phyloP scores from a whole-genome alignment of 495 filamentous ascomycete genomes.

The Umbilicaria muhlenbergii region DNA sequence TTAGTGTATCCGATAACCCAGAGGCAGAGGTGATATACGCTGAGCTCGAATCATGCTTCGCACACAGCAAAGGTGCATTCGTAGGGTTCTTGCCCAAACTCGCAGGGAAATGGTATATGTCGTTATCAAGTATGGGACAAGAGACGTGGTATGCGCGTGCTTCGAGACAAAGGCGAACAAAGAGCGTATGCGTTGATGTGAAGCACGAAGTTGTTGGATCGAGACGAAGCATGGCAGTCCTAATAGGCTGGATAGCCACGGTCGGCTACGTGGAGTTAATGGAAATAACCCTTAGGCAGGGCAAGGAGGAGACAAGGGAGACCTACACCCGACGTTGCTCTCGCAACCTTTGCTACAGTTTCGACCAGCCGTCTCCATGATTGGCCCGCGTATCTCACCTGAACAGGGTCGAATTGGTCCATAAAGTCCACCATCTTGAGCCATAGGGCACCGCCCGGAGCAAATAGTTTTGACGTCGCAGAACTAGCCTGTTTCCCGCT shows the following conservation, averaged over 20 bases:
- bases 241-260: slow-evolving; percentile 41
- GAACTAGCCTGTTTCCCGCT: slow-evolving; percentile 13
- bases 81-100: slow-evolving; percentile 7
- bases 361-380: slow-evolving; percentile 39
- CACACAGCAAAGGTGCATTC: slow-evolving; percentile 14
- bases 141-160: slow-evolving; percentile 35
- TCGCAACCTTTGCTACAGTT: slow-evolving; percentile 25
- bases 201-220: slow-evolving; percentile 57
- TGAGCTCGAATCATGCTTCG: slow-evolving; percentile 18
- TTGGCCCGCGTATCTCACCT: slow-evolving; percentile 40
- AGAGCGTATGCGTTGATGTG: slow-evolving; percentile 47
- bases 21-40: slow-evolving; percentile 39
- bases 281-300: neutral
- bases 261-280: slow-evolving; percentile 28
- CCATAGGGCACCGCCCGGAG: slow-evolving; percentile 29
- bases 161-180: slow-evolving; percentile 44
- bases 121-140: slow-evolving; percentile 51
- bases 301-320: neutral
- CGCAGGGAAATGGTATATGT: slow-evolving; percentile 49
- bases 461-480: slow-evolving; percentile 13
- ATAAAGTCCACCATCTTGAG: slow-evolving; percentile 31
- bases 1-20: slow-evolving; percentile 42
- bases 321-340: slow-evolving; percentile 26
- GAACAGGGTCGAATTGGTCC: slow-evolving; percentile 37
- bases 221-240: slow-evolving; percentile 52